Evolutionary conservation across 2,329 filamentous ascomycete genomes (phyloP).

Genomic region (Pseudogymnoascus sp.): DNA sequence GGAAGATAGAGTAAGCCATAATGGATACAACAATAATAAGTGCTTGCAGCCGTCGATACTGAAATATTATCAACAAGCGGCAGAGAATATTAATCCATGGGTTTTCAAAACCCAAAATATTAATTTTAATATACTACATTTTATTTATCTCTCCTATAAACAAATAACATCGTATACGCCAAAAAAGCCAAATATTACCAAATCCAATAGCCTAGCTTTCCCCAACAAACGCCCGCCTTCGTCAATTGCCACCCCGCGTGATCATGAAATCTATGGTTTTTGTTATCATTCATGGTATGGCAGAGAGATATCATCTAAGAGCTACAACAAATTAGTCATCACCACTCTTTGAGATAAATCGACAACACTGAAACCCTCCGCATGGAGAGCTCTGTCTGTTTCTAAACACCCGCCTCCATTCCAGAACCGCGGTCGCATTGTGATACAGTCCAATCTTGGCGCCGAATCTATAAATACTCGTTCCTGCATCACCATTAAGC

Average conservation of each 20-base stretch:
- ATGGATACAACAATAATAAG: not conserved
- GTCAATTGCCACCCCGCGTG: not conserved
- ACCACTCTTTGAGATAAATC: not conserved
- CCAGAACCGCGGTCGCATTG: not conserved
- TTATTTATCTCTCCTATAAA: not conserved
- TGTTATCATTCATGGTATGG: not conserved
- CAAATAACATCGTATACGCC: not conserved
- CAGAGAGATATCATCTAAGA: not conserved
- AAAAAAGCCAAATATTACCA: not conserved
- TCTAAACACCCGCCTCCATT: not conserved
- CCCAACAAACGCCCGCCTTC: not conserved
- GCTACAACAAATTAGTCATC: not conserved
- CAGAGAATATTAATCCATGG: not conserved
- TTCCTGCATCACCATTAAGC: not conserved
- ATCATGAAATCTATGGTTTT: not conserved
- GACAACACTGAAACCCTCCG: not conserved
- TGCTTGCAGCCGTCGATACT: not conserved
- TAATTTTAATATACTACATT: not conserved
- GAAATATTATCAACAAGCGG: not conserved
- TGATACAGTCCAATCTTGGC: constrained; percentile 1
- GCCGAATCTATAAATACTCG: constrained; percentile 3
- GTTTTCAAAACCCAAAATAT: not conserved
- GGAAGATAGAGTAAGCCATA: no score
- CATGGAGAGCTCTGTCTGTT: not conserved
- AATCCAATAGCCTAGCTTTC: not conserved